Conservation (phyloP, 257 asterid genomes). For the Forsythia viridissima region DNA sequence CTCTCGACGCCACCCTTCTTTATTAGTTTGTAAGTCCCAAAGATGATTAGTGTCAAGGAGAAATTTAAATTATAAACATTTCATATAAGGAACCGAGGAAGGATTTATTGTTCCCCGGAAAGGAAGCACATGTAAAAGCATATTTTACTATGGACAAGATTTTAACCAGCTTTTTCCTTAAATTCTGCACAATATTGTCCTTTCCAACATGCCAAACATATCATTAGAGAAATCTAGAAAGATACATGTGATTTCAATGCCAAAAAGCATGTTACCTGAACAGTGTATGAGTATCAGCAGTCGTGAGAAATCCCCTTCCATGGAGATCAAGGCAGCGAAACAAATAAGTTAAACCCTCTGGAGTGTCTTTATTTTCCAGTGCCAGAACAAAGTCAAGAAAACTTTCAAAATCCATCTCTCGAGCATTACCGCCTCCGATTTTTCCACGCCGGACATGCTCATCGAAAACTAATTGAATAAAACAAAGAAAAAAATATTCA, state of each 20-base stretch:
- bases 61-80: background rate
- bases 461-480: constrained; percentile 63
- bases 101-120: background rate
- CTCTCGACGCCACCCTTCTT: constrained; percentile 51
- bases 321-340: constrained; percentile 95
- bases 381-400: constrained; percentile 96
- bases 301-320: constrained; percentile 89
- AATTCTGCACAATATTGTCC: background rate
- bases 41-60: background rate
- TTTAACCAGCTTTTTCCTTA: too few species aligned
- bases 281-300: constrained; percentile 86
- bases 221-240: background rate
- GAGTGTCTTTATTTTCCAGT: constrained; percentile 91
- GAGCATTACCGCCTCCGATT: constrained; percentile 83
- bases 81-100: background rate
- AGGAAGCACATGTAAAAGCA: background rate
- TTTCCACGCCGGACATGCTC: constrained; percentile 98
- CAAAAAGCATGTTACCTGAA: constrained; percentile 59
- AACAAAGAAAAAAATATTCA: constrained; percentile 5
- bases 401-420: constrained; percentile 98
- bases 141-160: too few species aligned
- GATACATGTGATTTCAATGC: background rate
- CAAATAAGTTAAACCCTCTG: constrained; percentile 92
- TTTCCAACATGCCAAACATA: background rate
- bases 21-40: constrained; percentile 19